Evolutionary conservation across 2,329 filamentous ascomycete genomes (phyloP).

Genomic region (Aspergillus sp.): DNA sequence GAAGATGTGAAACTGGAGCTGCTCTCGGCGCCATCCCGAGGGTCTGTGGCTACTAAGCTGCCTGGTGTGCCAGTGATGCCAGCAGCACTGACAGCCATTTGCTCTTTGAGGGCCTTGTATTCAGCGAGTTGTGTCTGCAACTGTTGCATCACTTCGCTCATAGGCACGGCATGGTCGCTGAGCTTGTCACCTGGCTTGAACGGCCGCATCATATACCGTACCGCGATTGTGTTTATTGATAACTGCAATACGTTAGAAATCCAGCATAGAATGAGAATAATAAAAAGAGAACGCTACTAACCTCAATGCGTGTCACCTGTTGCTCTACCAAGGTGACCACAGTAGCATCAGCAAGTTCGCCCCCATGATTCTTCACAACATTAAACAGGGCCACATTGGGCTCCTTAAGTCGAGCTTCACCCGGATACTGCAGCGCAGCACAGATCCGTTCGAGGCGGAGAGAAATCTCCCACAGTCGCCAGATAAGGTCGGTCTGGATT

Average conservation of each 20-base stretch:
- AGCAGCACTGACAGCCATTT: slow-evolving; percentile 25
- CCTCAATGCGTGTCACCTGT: slow-evolving; percentile 93
- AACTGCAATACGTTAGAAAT: slow-evolving; percentile 50
- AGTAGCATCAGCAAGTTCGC: slow-evolving; percentile 84
- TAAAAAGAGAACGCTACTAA: slow-evolving; percentile 43
- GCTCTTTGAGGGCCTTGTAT: slow-evolving; percentile 36
- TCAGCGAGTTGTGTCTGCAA: slow-evolving; percentile 38
- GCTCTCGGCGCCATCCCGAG: slow-evolving; percentile 13
- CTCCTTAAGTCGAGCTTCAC: slow-evolving; percentile 60
- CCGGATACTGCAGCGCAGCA: slow-evolving; percentile 72
- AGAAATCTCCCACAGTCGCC: slow-evolving; percentile 84
- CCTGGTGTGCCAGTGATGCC: slow-evolving; percentile 15
- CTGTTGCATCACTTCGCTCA: slow-evolving; percentile 57
- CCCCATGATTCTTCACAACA: slow-evolving; percentile 64
- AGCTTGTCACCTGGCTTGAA: slow-evolving; percentile 59
- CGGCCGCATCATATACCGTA: slow-evolving; percentile 75
- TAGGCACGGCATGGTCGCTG: slow-evolving; percentile 71
- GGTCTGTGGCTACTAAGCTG: slow-evolving; percentile 8
- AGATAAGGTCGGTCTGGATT: slow-evolving; percentile 80
- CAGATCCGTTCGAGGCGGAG: slow-evolving; percentile 90
- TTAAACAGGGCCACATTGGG: slow-evolving; percentile 83
- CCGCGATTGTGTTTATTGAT: slow-evolving; percentile 70
- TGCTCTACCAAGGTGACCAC: slow-evolving; percentile 88
- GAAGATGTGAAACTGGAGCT: slow-evolving; percentile 21
- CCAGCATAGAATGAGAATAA: not conserved